These are phyloP conservation scores for Bruguiera gymnorhiza DNA, from an alignment of 345 rosid genomes.

Conservation along the genomic window DNA sequence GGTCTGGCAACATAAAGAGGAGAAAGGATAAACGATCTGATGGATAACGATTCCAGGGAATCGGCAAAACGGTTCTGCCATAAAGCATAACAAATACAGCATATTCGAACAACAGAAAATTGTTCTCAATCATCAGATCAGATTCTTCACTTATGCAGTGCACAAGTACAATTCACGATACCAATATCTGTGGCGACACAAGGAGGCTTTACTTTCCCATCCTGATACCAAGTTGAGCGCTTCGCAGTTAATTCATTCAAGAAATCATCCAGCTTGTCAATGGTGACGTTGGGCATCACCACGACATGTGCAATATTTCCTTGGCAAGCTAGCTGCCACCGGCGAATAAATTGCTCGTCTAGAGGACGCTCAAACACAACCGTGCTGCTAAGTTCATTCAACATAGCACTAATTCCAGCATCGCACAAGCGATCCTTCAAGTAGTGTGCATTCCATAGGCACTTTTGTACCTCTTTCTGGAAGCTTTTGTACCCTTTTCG, in stretches of 20 bases:
- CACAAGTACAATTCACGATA: conserved; percentile 57
- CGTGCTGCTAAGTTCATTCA: conserved; percentile 90
- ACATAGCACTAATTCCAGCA: conserved; percentile 84
- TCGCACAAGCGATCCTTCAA: conserved; percentile 59
- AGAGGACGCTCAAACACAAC: conserved; percentile 89
- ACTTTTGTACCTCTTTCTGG: conserved; percentile 93
- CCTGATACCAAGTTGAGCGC: conserved; percentile 58
- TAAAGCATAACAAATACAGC: background rate
- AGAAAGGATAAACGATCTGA: too few relatives aligned
- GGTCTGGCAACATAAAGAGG: too few relatives aligned
- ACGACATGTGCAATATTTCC: conserved; percentile 84
- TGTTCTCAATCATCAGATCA: background rate
- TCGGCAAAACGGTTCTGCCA: background rate
- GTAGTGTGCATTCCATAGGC: conserved; percentile 87
- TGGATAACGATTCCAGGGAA: background rate
- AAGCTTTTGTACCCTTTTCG: conserved; percentile 89
- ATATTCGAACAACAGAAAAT: background rate
- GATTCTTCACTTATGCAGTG: conserved; percentile 39
- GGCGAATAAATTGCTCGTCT: conserved; percentile 83
- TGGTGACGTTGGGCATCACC: conserved; percentile 83
- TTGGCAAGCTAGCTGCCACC: conserved; percentile 96
- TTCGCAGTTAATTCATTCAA: conserved; percentile 55
- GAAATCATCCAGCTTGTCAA: conserved; percentile 74
- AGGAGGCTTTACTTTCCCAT: conserved; percentile 43
- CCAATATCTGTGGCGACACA: conserved; percentile 70